A percentile compares a stretch with the other conserved stretches of the same genome.
phyloP scores from a whole-genome alignment of 805 yeast species.

The Blastobotrys robertii region DNA sequence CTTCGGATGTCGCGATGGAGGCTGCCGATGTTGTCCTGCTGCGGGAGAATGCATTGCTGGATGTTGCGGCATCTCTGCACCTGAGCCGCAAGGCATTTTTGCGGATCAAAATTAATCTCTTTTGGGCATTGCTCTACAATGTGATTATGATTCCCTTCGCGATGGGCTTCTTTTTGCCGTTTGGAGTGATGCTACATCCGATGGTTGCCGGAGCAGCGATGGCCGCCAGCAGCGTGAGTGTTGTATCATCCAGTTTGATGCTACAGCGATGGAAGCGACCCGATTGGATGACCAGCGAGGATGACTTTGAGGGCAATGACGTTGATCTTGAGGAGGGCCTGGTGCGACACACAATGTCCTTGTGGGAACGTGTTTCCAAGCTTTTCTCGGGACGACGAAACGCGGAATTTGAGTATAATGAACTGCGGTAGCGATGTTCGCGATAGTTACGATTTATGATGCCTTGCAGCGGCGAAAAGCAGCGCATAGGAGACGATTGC shows the following conservation, averaged over 20 bases:
- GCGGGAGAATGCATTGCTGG: slow-evolving; percentile 25
- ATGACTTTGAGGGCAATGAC: too few relatives aligned
- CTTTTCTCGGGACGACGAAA: too few relatives aligned
- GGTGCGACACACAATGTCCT: too few relatives aligned
- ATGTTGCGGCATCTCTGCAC: slow-evolving; percentile 44
- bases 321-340: too few relatives aligned
- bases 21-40: slow-evolving; percentile 85
- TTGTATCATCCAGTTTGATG: slow-evolving; percentile 67
- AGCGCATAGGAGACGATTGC: too few relatives aligned
- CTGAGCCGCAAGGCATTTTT: slow-evolving; percentile 61
- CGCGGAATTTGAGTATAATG: too few relatives aligned
- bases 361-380: too few relatives aligned
- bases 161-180: slow-evolving; percentile 81
- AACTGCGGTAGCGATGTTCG: too few relatives aligned
- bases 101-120: slow-evolving; percentile 70
- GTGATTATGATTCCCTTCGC: slow-evolving; percentile 87
- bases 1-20: slow-evolving; percentile 93
- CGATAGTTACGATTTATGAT: too few relatives aligned
- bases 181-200: slow-evolving; percentile 67
- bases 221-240: slow-evolving; percentile 89
- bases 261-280: slow-evolving; percentile 45
- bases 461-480: too few relatives aligned
- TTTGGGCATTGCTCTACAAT: slow-evolving; percentile 83
- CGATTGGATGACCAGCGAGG: slow-evolving; percentile 1
- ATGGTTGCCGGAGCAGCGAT: slow-evolving; percentile 86